These are phyloP conservation scores for Lonicera japonica DNA, from an alignment of 129 eudicot species.

Conservation along the genomic window DNA sequence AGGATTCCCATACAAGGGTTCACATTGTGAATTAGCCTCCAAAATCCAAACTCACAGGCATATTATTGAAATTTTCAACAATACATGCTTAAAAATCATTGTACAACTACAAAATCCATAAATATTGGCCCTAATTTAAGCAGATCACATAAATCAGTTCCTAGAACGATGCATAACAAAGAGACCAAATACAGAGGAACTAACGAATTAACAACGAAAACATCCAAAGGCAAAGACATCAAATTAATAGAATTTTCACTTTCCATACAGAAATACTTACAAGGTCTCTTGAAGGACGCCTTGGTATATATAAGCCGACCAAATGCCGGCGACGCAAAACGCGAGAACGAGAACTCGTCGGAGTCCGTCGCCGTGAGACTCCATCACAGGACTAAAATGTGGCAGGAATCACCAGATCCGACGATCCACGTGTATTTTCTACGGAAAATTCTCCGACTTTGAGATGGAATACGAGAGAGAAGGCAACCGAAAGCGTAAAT, in stretches of 20 bases:
- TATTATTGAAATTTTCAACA: too few relatives aligned
- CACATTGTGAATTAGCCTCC: too few relatives aligned
- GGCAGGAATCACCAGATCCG: slow-evolving; percentile 22
- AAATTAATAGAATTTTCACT: background rate
- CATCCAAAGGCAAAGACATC: background rate
- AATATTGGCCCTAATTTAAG: too few relatives aligned
- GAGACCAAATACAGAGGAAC: background rate
- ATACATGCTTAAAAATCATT: too few relatives aligned
- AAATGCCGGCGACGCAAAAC: slow-evolving; percentile 88
- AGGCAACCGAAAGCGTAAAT: slow-evolving; percentile 7
- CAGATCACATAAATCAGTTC: too few relatives aligned
- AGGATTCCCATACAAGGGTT: too few relatives aligned
- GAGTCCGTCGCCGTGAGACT: slow-evolving; percentile 69
- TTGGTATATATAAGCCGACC: slow-evolving; percentile 94
- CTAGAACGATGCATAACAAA: background rate
- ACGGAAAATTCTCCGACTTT: background rate
- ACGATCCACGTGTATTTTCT: slow-evolving; percentile 9
- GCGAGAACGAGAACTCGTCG: slow-evolving; percentile 69
- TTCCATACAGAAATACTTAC: slow-evolving; percentile 25
- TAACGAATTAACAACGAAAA: background rate
- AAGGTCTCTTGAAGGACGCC: slow-evolving; percentile 95
- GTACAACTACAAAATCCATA: too few relatives aligned
- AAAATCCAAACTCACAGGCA: too few relatives aligned
- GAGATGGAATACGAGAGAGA: background rate
- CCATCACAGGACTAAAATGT: slow-evolving; percentile 32